A percentile compares a stretch with the other conserved stretches of the same genome.
Conservation (phyloP, 495 filamentous ascomycete genomes). For the Astrocystis sublimbata region DNA sequence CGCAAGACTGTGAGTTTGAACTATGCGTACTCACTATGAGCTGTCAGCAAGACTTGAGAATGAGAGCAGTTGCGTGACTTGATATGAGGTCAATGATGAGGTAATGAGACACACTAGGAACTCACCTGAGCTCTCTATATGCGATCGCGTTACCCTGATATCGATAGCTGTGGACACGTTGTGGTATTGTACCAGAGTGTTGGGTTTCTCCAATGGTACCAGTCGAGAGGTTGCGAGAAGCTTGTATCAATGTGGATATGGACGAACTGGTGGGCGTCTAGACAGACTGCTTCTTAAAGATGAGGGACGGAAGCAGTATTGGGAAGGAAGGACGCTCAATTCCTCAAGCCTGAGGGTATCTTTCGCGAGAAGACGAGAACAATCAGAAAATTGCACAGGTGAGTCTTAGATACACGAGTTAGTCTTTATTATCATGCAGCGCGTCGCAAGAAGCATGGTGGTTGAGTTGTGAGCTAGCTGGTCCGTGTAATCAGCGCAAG, state of each 20-base stretch:
- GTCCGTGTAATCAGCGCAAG: not conserved
- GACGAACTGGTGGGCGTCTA: not conserved
- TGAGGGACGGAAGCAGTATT: not conserved
- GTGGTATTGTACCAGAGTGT: not conserved
- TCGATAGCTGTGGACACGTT: not conserved
- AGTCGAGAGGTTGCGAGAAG: not conserved
- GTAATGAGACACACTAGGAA: no score
- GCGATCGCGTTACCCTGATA: not conserved
- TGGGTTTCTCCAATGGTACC: not conserved
- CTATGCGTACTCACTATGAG: not conserved
- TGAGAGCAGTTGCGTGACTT: not conserved
- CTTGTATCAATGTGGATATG: not conserved
- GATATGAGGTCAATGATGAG: not conserved
- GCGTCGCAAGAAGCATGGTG: not conserved
- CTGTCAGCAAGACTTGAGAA: not conserved
- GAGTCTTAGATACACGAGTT: not conserved
- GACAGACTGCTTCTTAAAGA: not conserved
- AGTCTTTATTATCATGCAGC: not conserved
- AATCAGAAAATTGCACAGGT: not conserved
- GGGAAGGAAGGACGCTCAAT: not conserved
- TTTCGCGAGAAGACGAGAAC: slow-evolving; percentile 1
- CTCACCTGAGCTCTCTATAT: not conserved
- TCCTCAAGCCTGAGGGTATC: not conserved
- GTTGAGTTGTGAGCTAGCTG: not conserved
- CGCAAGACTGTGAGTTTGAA: not conserved